These are phyloP conservation scores for Ailanthus altissimus DNA, from an alignment of 345 rosid genomes.

Conservation along the genomic window DNA sequence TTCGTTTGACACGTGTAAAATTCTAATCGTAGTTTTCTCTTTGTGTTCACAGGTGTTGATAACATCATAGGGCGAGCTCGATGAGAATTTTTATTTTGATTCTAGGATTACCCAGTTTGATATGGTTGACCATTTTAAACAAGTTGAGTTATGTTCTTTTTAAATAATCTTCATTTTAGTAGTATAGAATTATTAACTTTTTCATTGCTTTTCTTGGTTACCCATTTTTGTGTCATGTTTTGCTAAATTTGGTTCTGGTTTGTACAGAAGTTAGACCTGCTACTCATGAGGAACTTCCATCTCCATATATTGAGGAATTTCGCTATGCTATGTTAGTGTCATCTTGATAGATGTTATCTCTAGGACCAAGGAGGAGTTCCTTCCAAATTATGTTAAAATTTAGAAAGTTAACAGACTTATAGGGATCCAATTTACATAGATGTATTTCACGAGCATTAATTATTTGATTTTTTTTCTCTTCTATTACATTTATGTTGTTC, in stretches of 20 bases:
- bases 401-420: no score
- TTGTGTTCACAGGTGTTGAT: constrained; percentile 57
- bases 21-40: no score
- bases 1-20: no score
- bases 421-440: not conserved
- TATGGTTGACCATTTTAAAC: constrained; percentile 84
- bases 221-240: constrained; percentile 34
- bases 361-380: not conserved
- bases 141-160: constrained; percentile 55
- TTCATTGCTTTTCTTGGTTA: not conserved
- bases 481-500: not conserved
- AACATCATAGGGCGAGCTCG: constrained; percentile 66
- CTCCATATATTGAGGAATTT: constrained; percentile 81
- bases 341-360: not conserved
- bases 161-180: not conserved
- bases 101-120: constrained; percentile 94
- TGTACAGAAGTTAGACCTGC: constrained; percentile 94
- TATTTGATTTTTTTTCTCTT: not conserved
- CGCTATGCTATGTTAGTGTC: constrained; percentile 48
- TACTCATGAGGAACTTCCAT: constrained; percentile 84
- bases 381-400: not conserved
- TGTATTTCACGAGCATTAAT: not conserved
- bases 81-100: constrained; percentile 71
- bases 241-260: constrained; percentile 74
- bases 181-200: not conserved